Percentiles rank a stretch among this genome's conserved stretches.
Conservation (phyloP, 345 rosid genomes). For the Psidium friedrichsthalianum region DNA sequence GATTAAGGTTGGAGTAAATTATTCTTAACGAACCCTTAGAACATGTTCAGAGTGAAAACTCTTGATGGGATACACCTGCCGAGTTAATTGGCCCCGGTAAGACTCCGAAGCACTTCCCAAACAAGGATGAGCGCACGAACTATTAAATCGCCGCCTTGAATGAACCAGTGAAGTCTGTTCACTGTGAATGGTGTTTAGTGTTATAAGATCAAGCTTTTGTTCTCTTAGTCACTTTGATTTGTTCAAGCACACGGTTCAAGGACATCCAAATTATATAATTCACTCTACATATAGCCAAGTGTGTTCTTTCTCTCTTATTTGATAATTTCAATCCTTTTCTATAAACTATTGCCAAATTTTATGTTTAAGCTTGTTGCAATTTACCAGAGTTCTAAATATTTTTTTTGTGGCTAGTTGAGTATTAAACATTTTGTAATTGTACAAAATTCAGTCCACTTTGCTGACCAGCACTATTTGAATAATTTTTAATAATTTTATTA, state of each 20-base stretch:
- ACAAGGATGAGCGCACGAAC: not conserved
- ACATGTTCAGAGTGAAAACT: not conserved
- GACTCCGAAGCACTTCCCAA: not conserved
- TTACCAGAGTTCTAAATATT: too few relatives aligned
- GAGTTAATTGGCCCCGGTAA: not conserved
- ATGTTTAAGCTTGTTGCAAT: too few relatives aligned
- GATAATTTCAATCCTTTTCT: not conserved
- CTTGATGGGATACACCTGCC: not conserved
- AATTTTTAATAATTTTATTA: too few relatives aligned
- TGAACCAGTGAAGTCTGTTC: not conserved
- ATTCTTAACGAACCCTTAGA: not conserved
- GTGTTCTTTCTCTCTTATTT: not conserved
- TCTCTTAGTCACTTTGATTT: not conserved
- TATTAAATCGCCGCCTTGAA: not conserved
- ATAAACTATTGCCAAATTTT: not conserved
- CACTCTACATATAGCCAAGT: not conserved
- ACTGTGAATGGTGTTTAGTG: too few relatives aligned
- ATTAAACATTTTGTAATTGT: too few relatives aligned
- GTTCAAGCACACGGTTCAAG: not conserved
- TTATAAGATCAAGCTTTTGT: too few relatives aligned
- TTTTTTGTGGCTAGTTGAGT: too few relatives aligned
- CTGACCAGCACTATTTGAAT: too few relatives aligned
- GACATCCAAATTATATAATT: not conserved
- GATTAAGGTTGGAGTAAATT: not conserved
- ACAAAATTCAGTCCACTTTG: too few relatives aligned